Evolutionary conservation across 371 early-diverging fungal genomes (phyloP).

Genomic region (Catenaria anguillulae): DNA sequence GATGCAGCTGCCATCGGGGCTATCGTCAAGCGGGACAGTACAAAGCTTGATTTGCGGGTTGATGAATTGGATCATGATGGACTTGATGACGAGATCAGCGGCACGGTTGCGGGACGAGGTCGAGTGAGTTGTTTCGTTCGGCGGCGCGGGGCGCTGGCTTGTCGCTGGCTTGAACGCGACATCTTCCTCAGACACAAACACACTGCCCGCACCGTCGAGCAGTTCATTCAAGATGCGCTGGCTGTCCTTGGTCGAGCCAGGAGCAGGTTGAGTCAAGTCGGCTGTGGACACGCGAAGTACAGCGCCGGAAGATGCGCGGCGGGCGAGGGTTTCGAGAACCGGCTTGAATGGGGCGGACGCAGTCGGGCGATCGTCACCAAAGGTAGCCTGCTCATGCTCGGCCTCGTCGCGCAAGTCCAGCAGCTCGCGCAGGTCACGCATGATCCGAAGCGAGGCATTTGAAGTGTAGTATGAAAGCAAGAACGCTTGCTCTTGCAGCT

Average conservation of each 20-base stretch:
- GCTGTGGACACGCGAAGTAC: too few species aligned
- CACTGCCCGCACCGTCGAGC: neutral
- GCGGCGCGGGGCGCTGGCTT: too few species aligned
- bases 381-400: too few species aligned
- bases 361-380: too few species aligned
- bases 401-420: neutral
- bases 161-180: neutral
- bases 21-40: neutral
- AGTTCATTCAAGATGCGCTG: neutral
- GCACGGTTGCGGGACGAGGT: neutral
- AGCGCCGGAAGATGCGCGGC: too few species aligned
- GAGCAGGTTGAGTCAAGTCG: too few species aligned
- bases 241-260: too few species aligned
- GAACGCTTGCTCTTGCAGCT: neutral
- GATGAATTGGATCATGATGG: neutral
- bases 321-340: too few species aligned
- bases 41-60: conserved; percentile 2
- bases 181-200: neutral
- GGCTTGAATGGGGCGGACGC: too few species aligned
- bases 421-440: neutral
- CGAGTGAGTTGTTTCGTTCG: too few species aligned
- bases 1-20: neutral
- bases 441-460: neutral
- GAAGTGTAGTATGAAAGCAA: neutral
- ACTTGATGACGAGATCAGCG: neutral